Percentiles rank a stretch among this genome's conserved stretches.
Conservation (phyloP, 768 basidiomycete genomes). For the Podaxis sp. region DNA sequence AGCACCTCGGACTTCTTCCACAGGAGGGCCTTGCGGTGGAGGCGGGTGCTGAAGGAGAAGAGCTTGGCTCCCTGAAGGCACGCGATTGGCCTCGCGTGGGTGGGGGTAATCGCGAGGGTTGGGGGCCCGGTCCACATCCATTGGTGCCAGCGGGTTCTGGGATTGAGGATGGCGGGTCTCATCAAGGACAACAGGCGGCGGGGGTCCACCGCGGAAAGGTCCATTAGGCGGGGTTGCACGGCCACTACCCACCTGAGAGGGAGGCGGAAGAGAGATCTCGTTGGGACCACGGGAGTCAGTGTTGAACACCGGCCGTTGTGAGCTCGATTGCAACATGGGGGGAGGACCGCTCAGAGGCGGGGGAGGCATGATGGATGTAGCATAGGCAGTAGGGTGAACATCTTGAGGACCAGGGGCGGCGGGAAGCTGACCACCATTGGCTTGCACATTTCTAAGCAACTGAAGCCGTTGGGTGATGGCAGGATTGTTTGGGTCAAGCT, state of each 20-base stretch:
- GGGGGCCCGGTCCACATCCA: slow-evolving; percentile 64
- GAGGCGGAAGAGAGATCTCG: slow-evolving; percentile 57
- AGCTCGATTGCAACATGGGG: slow-evolving; percentile 51
- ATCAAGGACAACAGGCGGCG: slow-evolving; percentile 76
- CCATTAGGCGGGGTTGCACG: slow-evolving; percentile 47
- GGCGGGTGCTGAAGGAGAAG: slow-evolving; percentile 66
- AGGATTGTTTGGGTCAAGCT: slow-evolving; percentile 84
- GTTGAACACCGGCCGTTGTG: slow-evolving; percentile 53
- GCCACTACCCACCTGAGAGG: slow-evolving; percentile 42
- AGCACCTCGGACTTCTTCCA: slow-evolving; percentile 45
- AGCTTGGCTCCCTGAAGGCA: slow-evolving; percentile 51
- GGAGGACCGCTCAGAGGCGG: slow-evolving; percentile 66
- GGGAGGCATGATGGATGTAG: slow-evolving; percentile 69
- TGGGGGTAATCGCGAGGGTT: slow-evolving; percentile 53
- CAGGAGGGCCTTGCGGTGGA: slow-evolving; percentile 53
- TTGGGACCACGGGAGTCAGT: slow-evolving; percentile 63
- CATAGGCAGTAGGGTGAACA: slow-evolving; percentile 94
- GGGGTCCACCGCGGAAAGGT: slow-evolving; percentile 80
- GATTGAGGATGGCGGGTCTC: slow-evolving; percentile 65
- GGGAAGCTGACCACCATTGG: slow-evolving; percentile 67
- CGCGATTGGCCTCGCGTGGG: slow-evolving; percentile 44
- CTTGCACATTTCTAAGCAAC: slow-evolving; percentile 76
- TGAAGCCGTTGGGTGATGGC: slow-evolving; percentile 79
- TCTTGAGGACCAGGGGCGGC: slow-evolving; percentile 92
- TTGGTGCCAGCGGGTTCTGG: slow-evolving; percentile 73